Conservation (phyloP, 306 rosid genomes). For the Coriaria nepalensis region DNA sequence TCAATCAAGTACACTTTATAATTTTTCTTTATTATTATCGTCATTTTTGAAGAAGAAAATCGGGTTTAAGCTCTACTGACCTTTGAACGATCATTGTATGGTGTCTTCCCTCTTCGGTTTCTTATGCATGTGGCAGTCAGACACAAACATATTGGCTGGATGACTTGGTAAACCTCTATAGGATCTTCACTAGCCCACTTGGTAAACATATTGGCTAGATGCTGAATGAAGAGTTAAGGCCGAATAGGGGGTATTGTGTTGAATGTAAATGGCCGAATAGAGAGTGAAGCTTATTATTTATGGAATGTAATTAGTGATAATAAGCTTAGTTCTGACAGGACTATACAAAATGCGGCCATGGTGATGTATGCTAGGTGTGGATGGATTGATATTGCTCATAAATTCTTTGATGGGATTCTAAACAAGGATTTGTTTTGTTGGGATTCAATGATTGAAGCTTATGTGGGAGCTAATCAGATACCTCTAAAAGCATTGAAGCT, state of each 20-base stretch:
- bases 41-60: too few relatives aligned
- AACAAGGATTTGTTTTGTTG: conserved; percentile 34
- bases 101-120: too few relatives aligned
- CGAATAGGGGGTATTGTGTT: conserved; percentile 25
- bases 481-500: conserved; percentile 25
- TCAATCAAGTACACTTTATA: too few relatives aligned
- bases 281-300: conserved; percentile 22
- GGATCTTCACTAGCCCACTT: too few relatives aligned
- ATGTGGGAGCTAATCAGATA: conserved; percentile 17
- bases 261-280: conserved; percentile 26
- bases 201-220: too few relatives aligned
- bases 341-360: conserved; percentile 25
- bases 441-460: conserved; percentile 38
- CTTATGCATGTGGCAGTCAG: too few relatives aligned
- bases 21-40: too few relatives aligned
- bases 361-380: conserved; percentile 34
- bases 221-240: conserved; percentile 17
- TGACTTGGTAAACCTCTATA: too few relatives aligned
- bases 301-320: conserved; percentile 7
- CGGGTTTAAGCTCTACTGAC: too few relatives aligned
- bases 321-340: conserved; percentile 12
- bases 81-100: too few relatives aligned
- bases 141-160: too few relatives aligned
- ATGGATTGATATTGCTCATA: conserved; percentile 21
- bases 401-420: conserved; percentile 20